Evolutionary conservation across 306 rosid genomes (phyloP), one percentile per base, ranked within the genome.

Genomic region (Corylus avellana): DNA sequence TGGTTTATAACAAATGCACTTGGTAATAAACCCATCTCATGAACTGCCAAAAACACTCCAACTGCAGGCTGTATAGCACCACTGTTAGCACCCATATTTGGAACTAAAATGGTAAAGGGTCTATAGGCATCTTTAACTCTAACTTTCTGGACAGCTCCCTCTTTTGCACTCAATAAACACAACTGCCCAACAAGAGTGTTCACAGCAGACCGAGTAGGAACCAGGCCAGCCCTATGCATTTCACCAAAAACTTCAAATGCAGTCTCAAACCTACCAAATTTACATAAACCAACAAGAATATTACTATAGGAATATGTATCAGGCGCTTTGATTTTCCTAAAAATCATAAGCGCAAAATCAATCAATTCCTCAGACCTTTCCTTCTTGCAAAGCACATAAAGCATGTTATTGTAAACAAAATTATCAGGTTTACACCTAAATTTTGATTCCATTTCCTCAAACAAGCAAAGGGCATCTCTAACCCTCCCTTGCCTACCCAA

Each of bases 401-500:
- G 92, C 87, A 89, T 80, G 76, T 89, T 91, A 54, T 91, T 91
- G 80, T 73, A 85, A 29, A 91, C 97, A 74, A 80, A 81, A 77
- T 88, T 91, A 88, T 88, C 93, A 68, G 93, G 92, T 71, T 77
- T 78, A 63, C 97, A 91, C 72, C 87, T 70, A 68, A 91, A 88
- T 64, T 75, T 75, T 16, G 88, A 70, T 69, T 80, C 92, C 92
- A 86, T 89, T 76, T 88, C 93, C 61, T 88, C 86, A 75, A 91
- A 91, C 89, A 89, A 61, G 49, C 88, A 85, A 56, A 89, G 69
- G 10, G 90, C 93, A 68, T 91, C 97, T 22, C 51, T 79, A 32
- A 88, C 56, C 79, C 97, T 88, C 48, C 93, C 92, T 64, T 89
- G 80, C 85, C 93, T 91, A 79, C 93, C 97, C 76, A 91, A 83